Conservation (phyloP, 352 stramenopile species). For the Globisporangium yorkense region DNA sequence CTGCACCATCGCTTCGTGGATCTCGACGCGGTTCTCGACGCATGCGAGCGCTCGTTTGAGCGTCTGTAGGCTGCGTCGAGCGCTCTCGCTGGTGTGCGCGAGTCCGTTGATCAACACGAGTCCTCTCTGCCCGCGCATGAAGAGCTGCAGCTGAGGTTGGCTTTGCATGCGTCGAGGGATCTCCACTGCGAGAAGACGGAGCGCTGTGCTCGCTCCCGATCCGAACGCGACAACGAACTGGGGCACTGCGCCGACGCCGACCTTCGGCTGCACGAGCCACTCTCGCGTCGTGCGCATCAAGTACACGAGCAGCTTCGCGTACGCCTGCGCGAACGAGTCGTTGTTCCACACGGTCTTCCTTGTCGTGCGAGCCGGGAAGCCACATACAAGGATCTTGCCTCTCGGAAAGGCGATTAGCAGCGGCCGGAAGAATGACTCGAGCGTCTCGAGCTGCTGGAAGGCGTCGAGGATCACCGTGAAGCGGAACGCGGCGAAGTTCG, state of each 20-base stretch:
- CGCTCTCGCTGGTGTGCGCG: slow-evolving; percentile 15
- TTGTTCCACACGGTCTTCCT: slow-evolving; percentile 40
- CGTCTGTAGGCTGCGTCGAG: slow-evolving; percentile 12
- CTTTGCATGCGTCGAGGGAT: slow-evolving; percentile 25
- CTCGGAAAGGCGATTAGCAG: slow-evolving; percentile 53
- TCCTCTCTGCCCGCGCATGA: slow-evolving; percentile 37
- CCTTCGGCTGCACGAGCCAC: slow-evolving; percentile 75
- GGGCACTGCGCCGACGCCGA: slow-evolving; percentile 45
- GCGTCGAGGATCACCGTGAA: slow-evolving; percentile 63
- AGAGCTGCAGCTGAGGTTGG: slow-evolving; percentile 22
- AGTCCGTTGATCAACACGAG: slow-evolving; percentile 54
- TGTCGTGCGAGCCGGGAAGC: slow-evolving; percentile 38
- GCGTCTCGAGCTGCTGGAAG: slow-evolving; percentile 58
- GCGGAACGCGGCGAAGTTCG: slow-evolving; percentile 24
- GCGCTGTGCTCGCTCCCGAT: slow-evolving; percentile 37
- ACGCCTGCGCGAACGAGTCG: slow-evolving; percentile 33
- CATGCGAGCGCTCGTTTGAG: slow-evolving; percentile 8
- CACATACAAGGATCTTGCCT: slow-evolving; percentile 59
- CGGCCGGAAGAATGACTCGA: slow-evolving; percentile 51
- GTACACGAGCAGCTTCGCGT: slow-evolving; percentile 43
- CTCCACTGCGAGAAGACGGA: slow-evolving; percentile 41
- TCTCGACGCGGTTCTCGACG: slow-evolving; percentile 23
- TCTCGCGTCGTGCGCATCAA: slow-evolving; percentile 44
- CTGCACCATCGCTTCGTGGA: slow-evolving; percentile 39
- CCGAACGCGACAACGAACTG: slow-evolving; percentile 69